These are phyloP conservation scores for Pythium utonaiense DNA, from an alignment of 352 stramenopile genomes.

Conservation along the genomic window DNA sequence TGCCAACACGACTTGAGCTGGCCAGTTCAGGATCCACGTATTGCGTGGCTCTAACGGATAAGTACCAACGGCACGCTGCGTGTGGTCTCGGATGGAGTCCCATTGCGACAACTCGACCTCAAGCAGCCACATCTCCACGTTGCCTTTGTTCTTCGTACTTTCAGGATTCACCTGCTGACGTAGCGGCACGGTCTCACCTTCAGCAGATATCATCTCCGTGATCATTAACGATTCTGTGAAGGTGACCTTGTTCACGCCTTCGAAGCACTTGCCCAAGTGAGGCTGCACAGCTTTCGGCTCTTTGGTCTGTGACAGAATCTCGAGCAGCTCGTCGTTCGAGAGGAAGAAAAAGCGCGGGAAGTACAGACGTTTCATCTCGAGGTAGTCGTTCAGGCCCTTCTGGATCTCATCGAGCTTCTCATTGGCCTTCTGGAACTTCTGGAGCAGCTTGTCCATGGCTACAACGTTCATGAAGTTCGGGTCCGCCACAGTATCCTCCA, in stretches of 20 bases:
- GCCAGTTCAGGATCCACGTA: slow-evolving; percentile 92
- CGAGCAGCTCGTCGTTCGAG: slow-evolving; percentile 93
- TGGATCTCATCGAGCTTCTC: slow-evolving; percentile 94
- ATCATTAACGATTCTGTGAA: slow-evolving; percentile 91
- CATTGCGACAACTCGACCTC: slow-evolving; percentile 91
- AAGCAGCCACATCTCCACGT: slow-evolving; percentile 94
- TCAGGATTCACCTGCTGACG: slow-evolving; percentile 86
- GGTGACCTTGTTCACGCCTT: slow-evolving; percentile 90
- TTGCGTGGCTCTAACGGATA: slow-evolving; percentile 81
- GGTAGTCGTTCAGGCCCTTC: slow-evolving; percentile 86
- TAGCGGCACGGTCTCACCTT: slow-evolving; percentile 89
- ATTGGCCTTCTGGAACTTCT: slow-evolving; percentile 92
- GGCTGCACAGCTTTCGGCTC: slow-evolving; percentile 91
- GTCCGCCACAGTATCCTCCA: slow-evolving; percentile 88
- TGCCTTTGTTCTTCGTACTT: slow-evolving; percentile 91
- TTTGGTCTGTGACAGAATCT: slow-evolving; percentile 94
- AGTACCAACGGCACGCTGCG: slow-evolving; percentile 78
- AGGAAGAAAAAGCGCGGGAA: slow-evolving; percentile 96
- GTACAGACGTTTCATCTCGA: slow-evolving; percentile 83
- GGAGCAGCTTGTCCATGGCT: slow-evolving; percentile 86
- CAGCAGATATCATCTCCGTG: slow-evolving; percentile 91
- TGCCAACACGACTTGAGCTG: slow-evolving; percentile 91
- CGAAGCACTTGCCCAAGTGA: slow-evolving; percentile 88
- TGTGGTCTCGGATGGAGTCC: slow-evolving; percentile 90
- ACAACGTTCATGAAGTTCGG: slow-evolving; percentile 89